Percentiles rank a stretch among this genome's conserved stretches.
Conservation (phyloP, 495 filamentous ascomycete genomes). For the Aspergillus baeticus region DNA sequence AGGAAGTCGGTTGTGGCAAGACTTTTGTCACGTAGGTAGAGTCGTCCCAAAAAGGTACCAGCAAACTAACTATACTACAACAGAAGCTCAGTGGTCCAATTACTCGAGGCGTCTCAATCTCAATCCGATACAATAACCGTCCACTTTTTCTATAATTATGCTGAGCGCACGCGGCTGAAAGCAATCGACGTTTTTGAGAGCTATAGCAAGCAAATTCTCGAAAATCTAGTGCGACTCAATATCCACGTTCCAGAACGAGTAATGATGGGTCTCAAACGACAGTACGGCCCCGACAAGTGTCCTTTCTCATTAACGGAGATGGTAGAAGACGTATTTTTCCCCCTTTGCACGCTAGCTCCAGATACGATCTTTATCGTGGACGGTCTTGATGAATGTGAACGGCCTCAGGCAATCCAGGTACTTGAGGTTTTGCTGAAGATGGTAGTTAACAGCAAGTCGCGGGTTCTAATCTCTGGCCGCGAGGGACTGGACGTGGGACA, state of each 20-base stretch:
- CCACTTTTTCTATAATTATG: neutral
- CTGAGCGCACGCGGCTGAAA: neutral
- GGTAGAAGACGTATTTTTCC: neutral
- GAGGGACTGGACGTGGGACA: neutral
- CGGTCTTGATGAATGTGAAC: constrained; percentile 2
- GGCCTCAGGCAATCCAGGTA: neutral
- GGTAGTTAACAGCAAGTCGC: neutral
- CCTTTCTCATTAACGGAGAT: neutral
- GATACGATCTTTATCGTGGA: neutral
- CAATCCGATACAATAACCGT: neutral
- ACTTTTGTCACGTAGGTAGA: neutral
- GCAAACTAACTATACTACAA: neutral
- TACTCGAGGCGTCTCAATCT: neutral
- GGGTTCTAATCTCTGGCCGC: neutral
- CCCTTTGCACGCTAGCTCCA: neutral
- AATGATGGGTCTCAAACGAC: neutral
- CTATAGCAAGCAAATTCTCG: neutral
- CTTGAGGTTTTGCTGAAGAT: neutral
- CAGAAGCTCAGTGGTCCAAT: neutral
- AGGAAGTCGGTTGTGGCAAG: neutral
- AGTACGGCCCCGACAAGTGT: neutral
- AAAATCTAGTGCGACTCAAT: neutral
- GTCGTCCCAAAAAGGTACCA: neutral
- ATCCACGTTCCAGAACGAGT: neutral
- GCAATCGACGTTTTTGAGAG: neutral